Base-by-base conservation (phyloP, 495 filamentous ascomycete species). In the Parathielavia appendiculata region DNA sequence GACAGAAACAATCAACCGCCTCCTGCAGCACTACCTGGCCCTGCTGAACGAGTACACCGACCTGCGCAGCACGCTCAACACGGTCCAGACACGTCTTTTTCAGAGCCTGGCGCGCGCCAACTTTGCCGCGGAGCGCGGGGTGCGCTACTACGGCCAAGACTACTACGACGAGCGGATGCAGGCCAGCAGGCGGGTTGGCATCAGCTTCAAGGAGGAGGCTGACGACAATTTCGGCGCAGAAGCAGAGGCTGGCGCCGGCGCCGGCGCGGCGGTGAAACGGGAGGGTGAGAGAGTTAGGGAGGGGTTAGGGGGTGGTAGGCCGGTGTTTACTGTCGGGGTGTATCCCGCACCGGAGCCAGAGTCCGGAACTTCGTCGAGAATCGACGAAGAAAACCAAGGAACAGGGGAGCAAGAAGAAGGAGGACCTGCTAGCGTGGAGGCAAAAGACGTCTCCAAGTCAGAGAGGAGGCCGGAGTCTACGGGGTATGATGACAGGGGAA, bases 91-190 rank as follows among this genome's bases (percentile, higher is more conserved):
- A 19, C 79, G 77, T 58, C 67, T 78, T 35, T 75, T 73, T 62
- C 77, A 77, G 23, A 61, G 72, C 70, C 78, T 91, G 19, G 83
- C 88, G 23, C 81, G 85, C 54, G 87, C 88, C 45, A 90, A 90
- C 69, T 90, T 87, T 50, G 75, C 79, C 19, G 84, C 82, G 46
- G 75, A 81, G 44, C 79, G 83, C 12, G 84, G 84, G 11, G 66
- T 82, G 51, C 73, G 60, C 80, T 19, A 38, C 48, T 89, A 86
- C 68, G 86, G 86, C 22, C 74, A 74, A 50, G 86, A 88, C 58
- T 80, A 81, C 67, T 91, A 87, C 66, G 86, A 90, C 69, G 81
- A 80, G 60, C 76, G 86, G 51, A 90, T 89, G 86, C 83, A 86
- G 59, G 85, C 87, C 1, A 63, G 69, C 46, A 75, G 76, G 66